Conservation (phyloP, 75 land plant genomes). For the Cryptomeria japonica region DNA sequence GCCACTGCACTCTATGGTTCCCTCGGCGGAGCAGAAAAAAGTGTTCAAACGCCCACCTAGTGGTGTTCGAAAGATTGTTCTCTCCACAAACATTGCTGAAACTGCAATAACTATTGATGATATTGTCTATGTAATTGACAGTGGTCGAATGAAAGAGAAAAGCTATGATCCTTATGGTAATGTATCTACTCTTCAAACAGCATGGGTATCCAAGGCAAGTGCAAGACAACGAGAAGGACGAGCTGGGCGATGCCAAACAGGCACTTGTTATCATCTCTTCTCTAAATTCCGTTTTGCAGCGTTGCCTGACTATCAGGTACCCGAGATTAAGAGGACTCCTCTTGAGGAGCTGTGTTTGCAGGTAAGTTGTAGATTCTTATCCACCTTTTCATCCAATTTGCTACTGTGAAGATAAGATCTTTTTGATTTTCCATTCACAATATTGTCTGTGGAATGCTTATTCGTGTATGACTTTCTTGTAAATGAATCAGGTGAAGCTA, state of each 20-base stretch:
- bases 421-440: neutral
- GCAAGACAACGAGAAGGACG: constrained; percentile 92
- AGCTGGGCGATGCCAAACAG: constrained; percentile 95
- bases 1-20: constrained; percentile 90
- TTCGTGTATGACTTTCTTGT: constrained; percentile 2
- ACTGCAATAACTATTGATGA: constrained; percentile 96
- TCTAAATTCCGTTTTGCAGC: constrained; percentile 69
- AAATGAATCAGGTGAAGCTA: constrained; percentile 68
- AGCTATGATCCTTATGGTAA: constrained; percentile 93
- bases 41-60: constrained; percentile 74
- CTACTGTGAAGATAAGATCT: neutral
- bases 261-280: constrained; percentile 89
- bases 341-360: constrained; percentile 95
- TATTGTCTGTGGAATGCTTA: neutral
- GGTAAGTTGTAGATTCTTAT: constrained; percentile 34
- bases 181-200: constrained; percentile 91
- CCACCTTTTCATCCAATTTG: neutral
- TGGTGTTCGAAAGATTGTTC: constrained; percentile 84
- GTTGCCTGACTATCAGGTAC: constrained; percentile 78
- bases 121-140: constrained; percentile 91
- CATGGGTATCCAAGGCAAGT: constrained; percentile 97
- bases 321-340: constrained; percentile 94
- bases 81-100: constrained; percentile 98
- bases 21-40: constrained; percentile 81
- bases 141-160: constrained; percentile 94